Base-by-base conservation (phyloP, 2,329 filamentous ascomycete species). In the Colletotrichum echinochloae region DNA sequence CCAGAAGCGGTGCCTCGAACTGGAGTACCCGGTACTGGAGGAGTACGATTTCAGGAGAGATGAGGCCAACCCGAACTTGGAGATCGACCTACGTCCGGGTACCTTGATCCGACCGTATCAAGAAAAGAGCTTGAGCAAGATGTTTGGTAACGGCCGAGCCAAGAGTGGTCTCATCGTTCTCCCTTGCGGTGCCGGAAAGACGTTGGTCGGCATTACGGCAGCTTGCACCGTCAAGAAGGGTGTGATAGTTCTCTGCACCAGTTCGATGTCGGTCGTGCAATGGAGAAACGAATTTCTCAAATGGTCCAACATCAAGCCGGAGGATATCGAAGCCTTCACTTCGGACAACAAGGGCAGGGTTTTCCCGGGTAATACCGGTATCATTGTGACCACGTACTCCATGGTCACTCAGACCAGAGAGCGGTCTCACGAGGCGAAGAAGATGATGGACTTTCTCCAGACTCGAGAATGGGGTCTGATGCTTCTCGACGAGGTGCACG, bases 21-120 rank as follows among this genome's bases (percentile, higher is more conserved):
- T 99, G 60, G 92, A 92, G 33, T 92, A 94, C 72, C 96, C 96
- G 3, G 91, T 97, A 11, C 88, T 98, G 11, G 95, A 98, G 79
- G 96, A 99, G 81, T 99, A 99, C 80, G 96, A 99, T 79, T 99
- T 98, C 81, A 89, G 94, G 68, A 95, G 96, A 75, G 96, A 99
- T 79, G 89, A 93, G 71, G 88, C 90, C 75, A 99, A 98, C 77
- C 89, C 95, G 0, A 97, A 94, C 60, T 85, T 99, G 44, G 94
- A 98, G 67, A 99, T 99, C 75, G 95, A 98, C 79, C 85, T 98
- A 59, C 93, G 93, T 75, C 95, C 95, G 0, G 91, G 91, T 66
- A 95, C 95, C 0, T 92, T 95, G 77, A 98, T 98, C 78, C 91
- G 95, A 79, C 84, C 97, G 72, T 99, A 99, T 76, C 96, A 99